A percentile compares a stretch with the other conserved stretches of the same genome.
phyloP scores from a whole-genome alignment of 805 yeast genomes.

The Cyberlindnera amylophila region DNA sequence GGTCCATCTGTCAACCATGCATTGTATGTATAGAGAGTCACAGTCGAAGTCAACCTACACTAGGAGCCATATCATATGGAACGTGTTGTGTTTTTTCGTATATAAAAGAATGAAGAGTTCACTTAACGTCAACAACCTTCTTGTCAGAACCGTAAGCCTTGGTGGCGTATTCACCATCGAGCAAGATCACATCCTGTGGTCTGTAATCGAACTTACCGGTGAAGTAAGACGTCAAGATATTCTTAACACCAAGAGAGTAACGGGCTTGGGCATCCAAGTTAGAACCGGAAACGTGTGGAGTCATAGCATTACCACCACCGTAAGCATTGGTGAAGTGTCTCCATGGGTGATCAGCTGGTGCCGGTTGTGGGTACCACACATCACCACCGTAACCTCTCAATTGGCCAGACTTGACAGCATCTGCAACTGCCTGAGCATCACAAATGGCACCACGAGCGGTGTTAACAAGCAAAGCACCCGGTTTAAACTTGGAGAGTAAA shows the following conservation, averaged over 20 bases:
- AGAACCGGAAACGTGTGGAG: constrained; percentile 79
- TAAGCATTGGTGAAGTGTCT: constrained; percentile 59
- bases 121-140: constrained; percentile 25
- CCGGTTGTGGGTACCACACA: constrained; percentile 85
- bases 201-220: constrained; percentile 61
- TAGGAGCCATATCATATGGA: no score
- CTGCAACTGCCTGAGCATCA: constrained; percentile 70
- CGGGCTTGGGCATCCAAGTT: constrained; percentile 76
- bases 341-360: constrained; percentile 78
- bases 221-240: constrained; percentile 61
- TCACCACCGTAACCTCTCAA: constrained; percentile 81
- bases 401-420: constrained; percentile 64
- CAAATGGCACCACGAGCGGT: constrained; percentile 83
- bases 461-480: constrained; percentile 70
- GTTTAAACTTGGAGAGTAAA: constrained; percentile 62
- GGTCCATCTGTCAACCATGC: no score
- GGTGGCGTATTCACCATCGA: constrained; percentile 69
- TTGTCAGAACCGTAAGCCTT: constrained; percentile 61
- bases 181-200: constrained; percentile 72
- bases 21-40: no score
- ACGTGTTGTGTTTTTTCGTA: no score
- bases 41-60: no score
- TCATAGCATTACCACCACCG: constrained; percentile 81
- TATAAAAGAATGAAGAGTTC: no score
- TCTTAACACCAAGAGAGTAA: constrained; percentile 66